Evolutionary conservation across 768 basidiomycete genomes (phyloP).

Genomic region (Macrocybe gigantea): DNA sequence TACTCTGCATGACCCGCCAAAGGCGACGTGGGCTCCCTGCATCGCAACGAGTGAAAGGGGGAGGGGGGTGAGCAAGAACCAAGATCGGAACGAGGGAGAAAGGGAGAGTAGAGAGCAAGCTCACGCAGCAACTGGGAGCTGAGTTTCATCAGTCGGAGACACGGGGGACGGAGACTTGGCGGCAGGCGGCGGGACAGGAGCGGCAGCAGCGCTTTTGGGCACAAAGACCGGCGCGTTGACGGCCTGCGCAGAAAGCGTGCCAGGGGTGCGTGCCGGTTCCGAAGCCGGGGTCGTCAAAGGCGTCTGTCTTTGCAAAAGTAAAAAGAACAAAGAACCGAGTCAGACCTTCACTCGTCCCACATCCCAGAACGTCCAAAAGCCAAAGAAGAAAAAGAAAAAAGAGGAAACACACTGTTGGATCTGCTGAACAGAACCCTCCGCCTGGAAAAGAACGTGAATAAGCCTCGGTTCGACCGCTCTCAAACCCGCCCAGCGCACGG

Average conservation of each 20-base stretch:
- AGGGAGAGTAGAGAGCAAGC: too few relatives aligned
- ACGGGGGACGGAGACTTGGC: slow-evolving; percentile 11
- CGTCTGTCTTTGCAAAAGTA: neutral
- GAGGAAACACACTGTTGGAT: neutral
- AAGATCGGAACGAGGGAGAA: neutral
- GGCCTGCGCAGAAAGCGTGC: slow-evolving; percentile 49
- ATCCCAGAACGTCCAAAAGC: too few relatives aligned
- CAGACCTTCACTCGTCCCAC: too few relatives aligned
- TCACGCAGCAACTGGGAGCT: neutral
- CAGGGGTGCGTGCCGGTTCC: slow-evolving; percentile 28
- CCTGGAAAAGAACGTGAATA: neutral
- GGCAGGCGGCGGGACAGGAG: slow-evolving; percentile 24
- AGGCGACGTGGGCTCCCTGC: neutral
- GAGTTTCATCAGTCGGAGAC: slow-evolving; percentile 12
- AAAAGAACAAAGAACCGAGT: too few relatives aligned
- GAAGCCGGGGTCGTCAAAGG: slow-evolving; percentile 38
- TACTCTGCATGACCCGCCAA: slow-evolving; percentile 11
- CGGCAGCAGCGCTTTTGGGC: slow-evolving; percentile 45
- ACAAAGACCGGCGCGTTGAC: slow-evolving; percentile 84
- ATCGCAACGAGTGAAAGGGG: slow-evolving; percentile 10
- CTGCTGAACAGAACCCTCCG: too few relatives aligned
- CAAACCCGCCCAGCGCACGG: slow-evolving; percentile 14
- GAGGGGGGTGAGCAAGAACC: slow-evolving; percentile 8
- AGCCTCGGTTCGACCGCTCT: slow-evolving; percentile 6
- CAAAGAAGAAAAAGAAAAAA: too few relatives aligned